Percentiles rank a stretch among this genome's conserved stretches.
phyloP scores from a whole-genome alignment of 331 rosid species.

The Ulmus americana region DNA sequence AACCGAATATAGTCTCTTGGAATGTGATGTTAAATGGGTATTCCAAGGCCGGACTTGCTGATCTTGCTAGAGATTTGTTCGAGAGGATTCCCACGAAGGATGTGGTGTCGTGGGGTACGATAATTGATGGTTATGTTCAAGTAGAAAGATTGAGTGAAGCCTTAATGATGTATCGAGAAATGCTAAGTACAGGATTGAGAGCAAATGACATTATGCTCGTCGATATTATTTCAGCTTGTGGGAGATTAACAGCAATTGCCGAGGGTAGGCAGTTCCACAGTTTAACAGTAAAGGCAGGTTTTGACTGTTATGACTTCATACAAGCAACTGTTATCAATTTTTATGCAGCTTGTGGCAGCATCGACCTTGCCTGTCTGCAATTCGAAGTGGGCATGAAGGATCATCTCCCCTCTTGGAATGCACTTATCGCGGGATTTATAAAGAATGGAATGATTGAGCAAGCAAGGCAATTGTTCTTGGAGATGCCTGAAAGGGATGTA shows the following conservation, averaged over 20 bases:
- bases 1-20: conserved; percentile 64
- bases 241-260: conserved; percentile 32
- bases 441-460: conserved; percentile 51
- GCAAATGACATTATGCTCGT: conserved; percentile 71
- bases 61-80: conserved; percentile 56
- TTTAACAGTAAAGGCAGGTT: conserved; percentile 53
- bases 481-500: conserved; percentile 75
- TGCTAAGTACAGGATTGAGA: conserved; percentile 45
- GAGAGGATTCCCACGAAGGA: conserved; percentile 57
- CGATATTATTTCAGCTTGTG: conserved; percentile 73
- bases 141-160: conserved; percentile 56
- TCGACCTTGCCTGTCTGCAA: conserved; percentile 53
- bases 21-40: conserved; percentile 82
- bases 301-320: conserved; percentile 57
- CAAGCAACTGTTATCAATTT: conserved; percentile 69
- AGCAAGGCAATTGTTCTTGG: conserved; percentile 51
- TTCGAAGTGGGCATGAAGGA: conserved; percentile 54
- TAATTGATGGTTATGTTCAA: conserved; percentile 70
- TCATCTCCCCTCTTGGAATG: conserved; percentile 78
- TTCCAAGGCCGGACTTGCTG: conserved; percentile 57
- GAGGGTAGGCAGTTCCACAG: conserved; percentile 73
- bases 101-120: conserved; percentile 82
- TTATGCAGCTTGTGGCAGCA: conserved; percentile 67
- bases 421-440: conserved; percentile 63
- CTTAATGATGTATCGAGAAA: conserved; percentile 40